A percentile compares a stretch with the other conserved stretches of the same genome.
phyloP scores from a whole-genome alignment of 2,329 filamentous ascomycete genomes.

The Penicillium aurantiogriseum region DNA sequence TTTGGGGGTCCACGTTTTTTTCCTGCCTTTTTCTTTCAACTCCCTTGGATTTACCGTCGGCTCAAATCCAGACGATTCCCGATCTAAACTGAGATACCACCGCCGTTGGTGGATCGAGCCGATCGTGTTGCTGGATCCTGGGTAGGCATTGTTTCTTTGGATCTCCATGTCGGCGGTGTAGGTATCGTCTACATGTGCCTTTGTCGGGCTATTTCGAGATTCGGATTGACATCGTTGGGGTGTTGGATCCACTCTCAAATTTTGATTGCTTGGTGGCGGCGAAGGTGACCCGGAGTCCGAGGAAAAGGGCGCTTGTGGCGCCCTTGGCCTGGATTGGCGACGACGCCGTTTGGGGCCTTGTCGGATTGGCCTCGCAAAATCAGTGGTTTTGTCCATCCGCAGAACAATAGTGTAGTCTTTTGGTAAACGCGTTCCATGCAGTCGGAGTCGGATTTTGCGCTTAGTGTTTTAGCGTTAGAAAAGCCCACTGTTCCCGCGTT shows the following conservation, averaged over 20 bases:
- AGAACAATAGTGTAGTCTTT: constrained; percentile 54
- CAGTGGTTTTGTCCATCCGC: constrained; percentile 44
- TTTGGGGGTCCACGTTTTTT: constrained; percentile 32
- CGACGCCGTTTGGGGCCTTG: constrained; percentile 26
- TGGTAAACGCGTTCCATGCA: constrained; percentile 57
- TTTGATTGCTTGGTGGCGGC: neutral
- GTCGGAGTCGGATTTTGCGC: constrained; percentile 57
- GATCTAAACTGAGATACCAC: constrained; percentile 66
- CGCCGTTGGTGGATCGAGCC: constrained; percentile 65
- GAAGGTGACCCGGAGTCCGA: constrained; percentile 24
- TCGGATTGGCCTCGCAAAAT: constrained; percentile 16
- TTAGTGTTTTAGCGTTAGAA: constrained; percentile 9
- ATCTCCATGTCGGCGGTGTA: constrained; percentile 52
- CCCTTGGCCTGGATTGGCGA: constrained; percentile 1
- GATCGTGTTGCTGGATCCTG: constrained; percentile 64
- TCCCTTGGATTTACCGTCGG: neutral
- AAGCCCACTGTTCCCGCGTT: neutral
- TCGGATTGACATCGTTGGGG: neutral
- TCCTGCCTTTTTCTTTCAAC: constrained; percentile 1
- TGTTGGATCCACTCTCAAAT: neutral
- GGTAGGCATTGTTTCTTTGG: constrained; percentile 63
- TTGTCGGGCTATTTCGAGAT: neutral
- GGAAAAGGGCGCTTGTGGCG: constrained; percentile 7
- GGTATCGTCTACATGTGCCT: constrained; percentile 1
- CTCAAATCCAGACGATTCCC: constrained; percentile 57